Conservation (phyloP, 768 basidiomycete genomes). For the Agaricus bisporus region DNA sequence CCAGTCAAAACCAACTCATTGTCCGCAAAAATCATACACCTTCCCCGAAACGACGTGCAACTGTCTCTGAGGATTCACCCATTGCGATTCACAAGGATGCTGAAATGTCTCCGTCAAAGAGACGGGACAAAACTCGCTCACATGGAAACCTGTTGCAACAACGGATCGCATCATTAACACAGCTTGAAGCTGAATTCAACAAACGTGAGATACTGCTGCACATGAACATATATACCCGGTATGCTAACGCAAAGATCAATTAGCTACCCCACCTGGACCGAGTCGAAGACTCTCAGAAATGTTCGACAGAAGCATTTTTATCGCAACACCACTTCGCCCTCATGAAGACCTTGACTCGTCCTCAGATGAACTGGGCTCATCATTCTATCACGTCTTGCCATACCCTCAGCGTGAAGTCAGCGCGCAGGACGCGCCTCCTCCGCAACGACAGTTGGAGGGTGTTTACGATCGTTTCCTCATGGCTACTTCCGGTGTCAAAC, state of each 20-base stretch:
- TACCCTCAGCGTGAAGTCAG: conserved; percentile 46
- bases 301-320: conserved; percentile 63
- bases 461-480: conserved; percentile 81
- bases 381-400: conserved; percentile 58
- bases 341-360: conserved; percentile 30
- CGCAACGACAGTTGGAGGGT: conserved; percentile 57
- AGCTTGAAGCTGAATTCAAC: conserved; percentile 59
- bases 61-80: conserved; percentile 62
- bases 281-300: conserved; percentile 59
- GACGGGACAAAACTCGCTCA: conserved; percentile 56
- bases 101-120: conserved; percentile 53
- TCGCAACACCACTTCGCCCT: conserved; percentile 43
- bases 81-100: conserved; percentile 31
- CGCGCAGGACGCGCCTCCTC: conserved; percentile 37
- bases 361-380: conserved; percentile 51
- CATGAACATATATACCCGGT: not conserved
- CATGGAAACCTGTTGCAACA: conserved; percentile 56
- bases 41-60: conserved; percentile 49
- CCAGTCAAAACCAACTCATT: conserved; percentile 18
- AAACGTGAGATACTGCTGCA: conserved; percentile 39
- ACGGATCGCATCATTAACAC: conserved; percentile 61
- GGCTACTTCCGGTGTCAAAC: conserved; percentile 76
- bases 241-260: conserved; percentile 8
- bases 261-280: conserved; percentile 33
- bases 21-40: conserved; percentile 36